These are phyloP conservation scores for Aspergillus olivimuriae DNA, from an alignment of 495 filamentous ascomycete species.

Conservation along the genomic window DNA sequence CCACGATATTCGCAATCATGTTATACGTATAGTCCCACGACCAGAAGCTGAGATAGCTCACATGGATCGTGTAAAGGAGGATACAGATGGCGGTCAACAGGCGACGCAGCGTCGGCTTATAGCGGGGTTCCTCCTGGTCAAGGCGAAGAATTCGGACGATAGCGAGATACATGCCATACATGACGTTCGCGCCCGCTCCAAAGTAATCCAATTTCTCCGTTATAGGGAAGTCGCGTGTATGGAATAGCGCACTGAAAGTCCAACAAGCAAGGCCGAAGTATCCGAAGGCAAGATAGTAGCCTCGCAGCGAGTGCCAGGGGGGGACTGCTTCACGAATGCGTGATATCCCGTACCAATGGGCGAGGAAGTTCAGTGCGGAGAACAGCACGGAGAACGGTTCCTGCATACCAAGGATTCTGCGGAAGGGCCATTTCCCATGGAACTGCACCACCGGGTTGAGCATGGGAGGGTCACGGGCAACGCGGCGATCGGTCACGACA, in stretches of 20 bases:
- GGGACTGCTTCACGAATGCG: slow-evolving; percentile 66
- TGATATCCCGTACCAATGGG: slow-evolving; percentile 74
- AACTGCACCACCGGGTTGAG: slow-evolving; percentile 73
- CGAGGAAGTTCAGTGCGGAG: slow-evolving; percentile 80
- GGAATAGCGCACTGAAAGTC: slow-evolving; percentile 85
- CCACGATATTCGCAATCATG: slow-evolving; percentile 86
- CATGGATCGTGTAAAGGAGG: slow-evolving; percentile 65
- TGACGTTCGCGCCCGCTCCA: slow-evolving; percentile 80
- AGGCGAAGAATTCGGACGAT: slow-evolving; percentile 76
- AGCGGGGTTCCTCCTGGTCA: slow-evolving; percentile 52
- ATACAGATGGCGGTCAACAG: slow-evolving; percentile 71
- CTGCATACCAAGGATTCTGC: slow-evolving; percentile 82
- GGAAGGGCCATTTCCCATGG: slow-evolving; percentile 99
- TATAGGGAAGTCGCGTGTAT: slow-evolving; percentile 73
- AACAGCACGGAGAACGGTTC: slow-evolving; percentile 92
- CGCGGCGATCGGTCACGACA: slow-evolving; percentile 72
- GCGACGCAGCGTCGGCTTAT: slow-evolving; percentile 54
- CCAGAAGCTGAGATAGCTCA: slow-evolving; percentile 77
- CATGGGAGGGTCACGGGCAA: slow-evolving; percentile 57
- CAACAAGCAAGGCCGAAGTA: slow-evolving; percentile 79
- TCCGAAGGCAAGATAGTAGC: slow-evolving; percentile 75
- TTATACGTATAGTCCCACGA: slow-evolving; percentile 96
- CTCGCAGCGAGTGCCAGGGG: slow-evolving; percentile 62
- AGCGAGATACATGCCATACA: slow-evolving; percentile 85
- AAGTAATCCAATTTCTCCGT: slow-evolving; percentile 98